Percentiles rank a stretch among this genome's conserved stretches.
Evolutionary conservation across 495 filamentous ascomycete species (phyloP).

Genomic region (Copromyces sp.): DNA sequence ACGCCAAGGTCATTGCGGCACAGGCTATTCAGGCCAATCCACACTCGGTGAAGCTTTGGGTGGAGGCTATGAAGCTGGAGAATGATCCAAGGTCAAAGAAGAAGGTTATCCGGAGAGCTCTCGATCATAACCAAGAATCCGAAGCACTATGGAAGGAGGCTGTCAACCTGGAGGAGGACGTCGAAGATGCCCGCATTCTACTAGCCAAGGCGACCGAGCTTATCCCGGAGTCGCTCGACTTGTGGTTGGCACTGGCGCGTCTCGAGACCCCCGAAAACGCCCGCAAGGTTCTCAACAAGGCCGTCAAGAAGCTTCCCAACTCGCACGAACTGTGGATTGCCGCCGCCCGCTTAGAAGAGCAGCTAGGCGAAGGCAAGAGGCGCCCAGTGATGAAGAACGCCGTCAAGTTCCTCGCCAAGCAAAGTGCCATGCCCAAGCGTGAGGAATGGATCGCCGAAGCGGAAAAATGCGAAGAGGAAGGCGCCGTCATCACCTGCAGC

Average conservation of each 20-base stretch:
- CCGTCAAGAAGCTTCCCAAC: conserved; percentile 83
- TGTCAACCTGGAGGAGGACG: conserved; percentile 90
- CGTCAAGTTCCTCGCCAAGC: conserved; percentile 76
- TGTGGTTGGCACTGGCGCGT: conserved; percentile 89
- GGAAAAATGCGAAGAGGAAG: conserved; percentile 89
- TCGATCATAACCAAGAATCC: conserved; percentile 83
- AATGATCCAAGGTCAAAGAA: conserved; percentile 71
- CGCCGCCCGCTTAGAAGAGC: conserved; percentile 82
- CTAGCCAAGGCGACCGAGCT: conserved; percentile 90
- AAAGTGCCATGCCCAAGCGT: conserved; percentile 90
- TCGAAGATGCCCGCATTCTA: conserved; percentile 73
- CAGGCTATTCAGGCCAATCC: conserved; percentile 85
- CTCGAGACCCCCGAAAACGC: conserved; percentile 83
- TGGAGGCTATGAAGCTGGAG: conserved; percentile 90
- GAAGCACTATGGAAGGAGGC: conserved; percentile 94
- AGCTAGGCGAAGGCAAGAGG: conserved; percentile 60
- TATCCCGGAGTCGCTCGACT: conserved; percentile 82
- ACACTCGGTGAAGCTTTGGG: conserved; percentile 81
- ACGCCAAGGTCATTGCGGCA: conserved; percentile 92
- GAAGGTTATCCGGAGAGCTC: conserved; percentile 76
- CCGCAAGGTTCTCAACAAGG: conserved; percentile 88
- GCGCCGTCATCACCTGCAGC: conserved; percentile 72
- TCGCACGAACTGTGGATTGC: conserved; percentile 96
- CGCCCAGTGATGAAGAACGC: conserved; percentile 92
- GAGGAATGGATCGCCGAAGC: conserved; percentile 97